Conservation (phyloP, 495 filamentous ascomycete genomes). For the Pyronema omphalodes region DNA sequence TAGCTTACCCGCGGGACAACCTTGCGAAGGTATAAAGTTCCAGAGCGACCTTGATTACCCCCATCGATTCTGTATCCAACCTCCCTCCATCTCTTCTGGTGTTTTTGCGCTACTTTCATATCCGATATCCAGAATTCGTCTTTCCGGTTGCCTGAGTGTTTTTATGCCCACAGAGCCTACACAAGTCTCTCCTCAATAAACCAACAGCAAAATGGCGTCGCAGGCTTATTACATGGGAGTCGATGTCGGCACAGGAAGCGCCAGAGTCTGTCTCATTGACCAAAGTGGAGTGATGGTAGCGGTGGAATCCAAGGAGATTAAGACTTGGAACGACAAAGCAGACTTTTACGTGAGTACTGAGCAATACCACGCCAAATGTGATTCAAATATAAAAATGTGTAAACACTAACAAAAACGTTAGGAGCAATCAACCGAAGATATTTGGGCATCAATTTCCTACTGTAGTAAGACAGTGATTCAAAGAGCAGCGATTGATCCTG, state of each 20-base stretch:
- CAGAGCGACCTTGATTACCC: too few relatives aligned
- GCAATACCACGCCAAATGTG: background rate
- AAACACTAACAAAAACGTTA: constrained; percentile 22
- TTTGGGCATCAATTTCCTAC: constrained; percentile 76
- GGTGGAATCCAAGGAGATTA: constrained; percentile 74
- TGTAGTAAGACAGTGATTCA: constrained; percentile 61
- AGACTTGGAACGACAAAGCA: constrained; percentile 79
- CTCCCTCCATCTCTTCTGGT: too few relatives aligned
- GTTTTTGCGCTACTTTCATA: too few relatives aligned
- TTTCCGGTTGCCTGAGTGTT: too few relatives aligned
- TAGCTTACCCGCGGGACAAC: too few relatives aligned
- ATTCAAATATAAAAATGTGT: background rate
- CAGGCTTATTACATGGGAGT: constrained; percentile 57
- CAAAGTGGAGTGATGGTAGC: constrained; percentile 80
- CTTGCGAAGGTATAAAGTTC: too few relatives aligned
- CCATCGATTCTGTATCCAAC: too few relatives aligned
- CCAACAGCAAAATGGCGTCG: background rate
- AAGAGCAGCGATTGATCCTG: constrained; percentile 56
- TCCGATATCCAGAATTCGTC: too few relatives aligned
- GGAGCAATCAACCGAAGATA: constrained; percentile 97
- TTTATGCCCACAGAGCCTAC: too few relatives aligned
- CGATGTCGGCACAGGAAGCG: constrained; percentile 90
- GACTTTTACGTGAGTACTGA: constrained; percentile 56
- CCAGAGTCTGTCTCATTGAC: constrained; percentile 86
- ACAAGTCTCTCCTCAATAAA: background rate